Conservation (phyloP, 2,329 filamentous ascomycete genomes). For the Phialocephala subalpina region DNA sequence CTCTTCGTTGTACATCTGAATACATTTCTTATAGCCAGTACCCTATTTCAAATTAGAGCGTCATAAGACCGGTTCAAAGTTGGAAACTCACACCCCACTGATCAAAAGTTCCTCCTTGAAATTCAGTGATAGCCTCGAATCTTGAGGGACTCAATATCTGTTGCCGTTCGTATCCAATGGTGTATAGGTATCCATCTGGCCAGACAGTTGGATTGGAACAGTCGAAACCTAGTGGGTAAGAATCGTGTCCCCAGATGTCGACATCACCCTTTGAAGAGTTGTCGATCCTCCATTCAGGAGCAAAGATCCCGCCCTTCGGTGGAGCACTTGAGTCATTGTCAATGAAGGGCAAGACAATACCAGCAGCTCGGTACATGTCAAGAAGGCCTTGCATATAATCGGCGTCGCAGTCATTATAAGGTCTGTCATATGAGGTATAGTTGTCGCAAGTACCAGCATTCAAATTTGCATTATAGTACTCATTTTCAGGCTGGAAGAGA, state of each 20-base stretch:
- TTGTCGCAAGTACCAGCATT: neutral
- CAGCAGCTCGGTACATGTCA: conserved; percentile 52
- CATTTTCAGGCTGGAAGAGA: conserved; percentile 81
- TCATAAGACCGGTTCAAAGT: neutral
- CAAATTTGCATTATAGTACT: conserved; percentile 60
- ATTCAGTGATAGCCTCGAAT: conserved; percentile 66
- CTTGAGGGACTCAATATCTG: conserved; percentile 66
- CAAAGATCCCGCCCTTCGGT: conserved; percentile 11
- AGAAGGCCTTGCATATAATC: conserved; percentile 71
- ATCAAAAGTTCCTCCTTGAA: conserved; percentile 64
- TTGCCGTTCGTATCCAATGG: conserved; percentile 60
- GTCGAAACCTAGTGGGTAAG: conserved; percentile 43
- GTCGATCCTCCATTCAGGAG: conserved; percentile 23
- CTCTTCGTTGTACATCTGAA: conserved; percentile 69
- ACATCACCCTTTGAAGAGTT: conserved; percentile 20
- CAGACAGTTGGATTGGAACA: conserved; percentile 18
- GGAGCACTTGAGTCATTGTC: conserved; percentile 67
- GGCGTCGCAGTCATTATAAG: conserved; percentile 60
- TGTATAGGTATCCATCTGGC: conserved; percentile 43
- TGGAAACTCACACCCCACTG: conserved; percentile 57
- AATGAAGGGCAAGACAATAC: conserved; percentile 76
- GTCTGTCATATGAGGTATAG: conserved; percentile 1
- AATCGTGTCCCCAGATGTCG: conserved; percentile 44
- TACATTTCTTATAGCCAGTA: conserved; percentile 61
- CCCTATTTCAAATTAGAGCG: conserved; percentile 40